These are phyloP conservation scores for Singerocomus rubriflavus DNA, from an alignment of 1,284 basidiomycete genomes.

Conservation along the genomic window DNA sequence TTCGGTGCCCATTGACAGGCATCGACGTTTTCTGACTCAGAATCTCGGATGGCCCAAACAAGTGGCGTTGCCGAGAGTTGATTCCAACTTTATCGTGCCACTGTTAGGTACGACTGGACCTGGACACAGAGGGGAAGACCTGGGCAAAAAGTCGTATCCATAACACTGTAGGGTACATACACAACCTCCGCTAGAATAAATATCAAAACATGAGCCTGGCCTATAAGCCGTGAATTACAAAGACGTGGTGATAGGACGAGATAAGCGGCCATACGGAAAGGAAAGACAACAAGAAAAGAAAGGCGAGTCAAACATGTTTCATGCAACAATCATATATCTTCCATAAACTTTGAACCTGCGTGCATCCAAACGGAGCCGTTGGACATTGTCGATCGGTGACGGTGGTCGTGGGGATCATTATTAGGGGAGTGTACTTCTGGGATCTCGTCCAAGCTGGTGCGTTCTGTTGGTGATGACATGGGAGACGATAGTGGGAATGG, in stretches of 20 bases:
- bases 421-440: slow-evolving; percentile 3
- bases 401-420: slow-evolving; percentile 17
- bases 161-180: background rate
- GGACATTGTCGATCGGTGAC: slow-evolving; percentile 35
- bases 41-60: too few relatives aligned
- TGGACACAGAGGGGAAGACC: too few relatives aligned
- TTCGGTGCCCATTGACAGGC: too few relatives aligned
- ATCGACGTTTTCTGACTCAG: too few relatives aligned
- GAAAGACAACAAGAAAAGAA: background rate
- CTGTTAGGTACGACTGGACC: too few relatives aligned
- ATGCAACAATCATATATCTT: slow-evolving; percentile 24
- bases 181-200: background rate
- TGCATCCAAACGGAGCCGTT: slow-evolving; percentile 39
- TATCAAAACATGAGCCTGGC: background rate
- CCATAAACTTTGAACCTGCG: slow-evolving; percentile 34
- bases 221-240: background rate
- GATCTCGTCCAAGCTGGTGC: slow-evolving; percentile 18
- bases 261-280: background rate
- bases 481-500: slow-evolving; percentile 26
- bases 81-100: too few relatives aligned
- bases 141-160: background rate
- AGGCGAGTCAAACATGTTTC: background rate
- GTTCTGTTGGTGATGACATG: slow-evolving; percentile 22
- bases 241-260: background rate
- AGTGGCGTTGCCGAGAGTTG: too few relatives aligned